Evolutionary conservation across 305 asterid genomes (phyloP).

Genomic region (Stenogyne calaminthoides): DNA sequence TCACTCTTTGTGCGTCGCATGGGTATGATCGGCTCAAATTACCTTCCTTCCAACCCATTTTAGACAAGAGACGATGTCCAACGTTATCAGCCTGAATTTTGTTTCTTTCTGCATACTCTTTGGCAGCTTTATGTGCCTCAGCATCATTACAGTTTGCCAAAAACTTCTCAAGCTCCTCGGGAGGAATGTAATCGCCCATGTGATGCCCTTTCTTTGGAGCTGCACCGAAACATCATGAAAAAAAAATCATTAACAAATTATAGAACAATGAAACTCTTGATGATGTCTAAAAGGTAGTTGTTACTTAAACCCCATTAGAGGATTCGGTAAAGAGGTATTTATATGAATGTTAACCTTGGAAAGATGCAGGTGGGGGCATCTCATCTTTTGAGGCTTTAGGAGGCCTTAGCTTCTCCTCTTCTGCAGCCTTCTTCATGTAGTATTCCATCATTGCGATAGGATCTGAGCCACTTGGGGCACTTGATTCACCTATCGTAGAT

Average conservation of each 20-base stretch:
- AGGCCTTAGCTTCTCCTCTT: constrained; percentile 78
- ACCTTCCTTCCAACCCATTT: constrained; percentile 99
- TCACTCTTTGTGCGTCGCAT: neutral
- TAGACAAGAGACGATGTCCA: constrained; percentile 84
- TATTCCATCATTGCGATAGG: constrained; percentile 98
- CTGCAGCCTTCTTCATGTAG: constrained; percentile 95
- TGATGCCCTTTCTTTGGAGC: constrained; percentile 90
- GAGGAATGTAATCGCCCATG: constrained; percentile 98
- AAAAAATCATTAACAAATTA: constrained; percentile 7
- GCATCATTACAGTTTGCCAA: constrained; percentile 78
- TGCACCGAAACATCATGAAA: constrained; percentile 27
- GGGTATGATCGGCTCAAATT: constrained; percentile 21
- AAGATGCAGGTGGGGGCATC: constrained; percentile 98
- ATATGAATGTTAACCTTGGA: constrained; percentile 52
- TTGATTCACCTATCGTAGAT: constrained; percentile 58
- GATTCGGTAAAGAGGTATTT: neutral
- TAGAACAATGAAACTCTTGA: constrained; percentile 5
- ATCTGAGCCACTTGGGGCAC: constrained; percentile 59
- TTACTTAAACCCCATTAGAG: neutral
- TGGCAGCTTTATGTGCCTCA: constrained; percentile 62
- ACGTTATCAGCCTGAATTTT: constrained; percentile 96
- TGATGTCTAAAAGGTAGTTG: neutral
- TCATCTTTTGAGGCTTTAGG: constrained; percentile 83
- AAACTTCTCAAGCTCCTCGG: constrained; percentile 91
- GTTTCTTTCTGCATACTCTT: constrained; percentile 62